Conservation (phyloP, 164 flowering plant species). For the Macadamia tetraphylla region DNA sequence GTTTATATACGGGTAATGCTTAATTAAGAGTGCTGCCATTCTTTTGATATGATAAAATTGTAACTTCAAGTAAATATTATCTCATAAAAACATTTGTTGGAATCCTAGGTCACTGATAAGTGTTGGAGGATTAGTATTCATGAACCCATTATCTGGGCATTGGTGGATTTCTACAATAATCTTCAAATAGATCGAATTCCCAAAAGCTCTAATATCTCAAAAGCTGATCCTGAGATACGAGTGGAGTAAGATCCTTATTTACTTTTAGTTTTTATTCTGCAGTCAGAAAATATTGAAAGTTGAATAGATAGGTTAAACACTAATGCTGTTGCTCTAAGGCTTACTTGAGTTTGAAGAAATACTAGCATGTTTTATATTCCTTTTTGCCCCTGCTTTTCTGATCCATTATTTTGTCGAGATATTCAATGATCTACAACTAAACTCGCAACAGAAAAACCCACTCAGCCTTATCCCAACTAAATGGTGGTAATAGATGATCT, state of each 20-base stretch:
- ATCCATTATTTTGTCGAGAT: too few relatives aligned
- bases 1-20: constrained; percentile 74
- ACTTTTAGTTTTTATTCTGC: not conserved
- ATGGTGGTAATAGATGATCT: too few relatives aligned
- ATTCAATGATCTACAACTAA: too few relatives aligned
- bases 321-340: too few relatives aligned
- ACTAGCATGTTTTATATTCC: too few relatives aligned
- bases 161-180: constrained; percentile 61
- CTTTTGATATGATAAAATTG: not conserved
- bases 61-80: not conserved
- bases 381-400: too few relatives aligned
- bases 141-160: constrained; percentile 95
- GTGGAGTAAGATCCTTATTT: constrained; percentile 56
- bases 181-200: constrained; percentile 77
- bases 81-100: constrained; percentile 10
- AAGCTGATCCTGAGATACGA: constrained; percentile 96
- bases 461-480: too few relatives aligned
- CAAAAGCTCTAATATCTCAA: constrained; percentile 45
- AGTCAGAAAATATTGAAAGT: not conserved
- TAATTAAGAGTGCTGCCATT: not conserved
- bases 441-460: too few relatives aligned
- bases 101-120: constrained; percentile 71
- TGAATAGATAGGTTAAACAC: too few relatives aligned
- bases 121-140: constrained; percentile 83
- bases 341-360: too few relatives aligned